Conservation (phyloP, 2,329 filamentous ascomycete species). For the Aaosphaeria pasadenensis region DNA sequence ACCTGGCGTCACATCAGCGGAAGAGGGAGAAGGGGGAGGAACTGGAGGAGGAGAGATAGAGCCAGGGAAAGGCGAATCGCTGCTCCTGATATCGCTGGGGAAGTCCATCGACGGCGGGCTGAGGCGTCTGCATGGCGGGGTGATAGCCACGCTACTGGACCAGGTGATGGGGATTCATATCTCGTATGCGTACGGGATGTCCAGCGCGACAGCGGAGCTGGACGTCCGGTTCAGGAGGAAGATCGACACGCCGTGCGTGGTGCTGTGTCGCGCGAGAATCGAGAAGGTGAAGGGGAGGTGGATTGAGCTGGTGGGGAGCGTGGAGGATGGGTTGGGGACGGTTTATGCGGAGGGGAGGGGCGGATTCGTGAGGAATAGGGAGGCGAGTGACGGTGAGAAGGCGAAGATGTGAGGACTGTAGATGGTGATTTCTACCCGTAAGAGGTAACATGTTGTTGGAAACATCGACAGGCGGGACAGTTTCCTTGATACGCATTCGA, state of each 20-base stretch:
- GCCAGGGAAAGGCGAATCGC: slow-evolving; percentile 9
- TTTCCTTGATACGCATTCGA: too few relatives aligned
- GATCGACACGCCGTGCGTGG: slow-evolving; percentile 17
- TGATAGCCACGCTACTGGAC: slow-evolving; percentile 21
- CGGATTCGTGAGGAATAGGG: slow-evolving; percentile 17
- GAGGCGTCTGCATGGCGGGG: slow-evolving; percentile 21
- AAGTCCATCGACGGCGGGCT: slow-evolving; percentile 17
- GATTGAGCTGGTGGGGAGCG: slow-evolving; percentile 16
- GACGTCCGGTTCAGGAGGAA: slow-evolving; percentile 21
- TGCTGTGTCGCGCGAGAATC: slow-evolving; percentile 17
- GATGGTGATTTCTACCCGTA: not conserved
- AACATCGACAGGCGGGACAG: too few relatives aligned
- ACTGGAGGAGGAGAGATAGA: slow-evolving; percentile 11
- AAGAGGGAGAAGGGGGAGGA: slow-evolving; percentile 9
- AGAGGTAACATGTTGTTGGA: not conserved
- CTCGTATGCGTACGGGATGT: slow-evolving; percentile 9
- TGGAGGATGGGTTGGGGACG: slow-evolving; percentile 22
- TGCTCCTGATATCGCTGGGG: slow-evolving; percentile 18
- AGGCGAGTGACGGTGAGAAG: not conserved
- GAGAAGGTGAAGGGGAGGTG: slow-evolving; percentile 19
- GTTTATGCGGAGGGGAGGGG: slow-evolving; percentile 20
- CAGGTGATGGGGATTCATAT: slow-evolving; percentile 23
- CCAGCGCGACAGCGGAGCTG: slow-evolving; percentile 18
- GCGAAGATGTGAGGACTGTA: not conserved
- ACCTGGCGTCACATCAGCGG: slow-evolving; percentile 2